Conservation (phyloP, 2,329 filamentous ascomycete species). For the Colletotrichum tropicale region DNA sequence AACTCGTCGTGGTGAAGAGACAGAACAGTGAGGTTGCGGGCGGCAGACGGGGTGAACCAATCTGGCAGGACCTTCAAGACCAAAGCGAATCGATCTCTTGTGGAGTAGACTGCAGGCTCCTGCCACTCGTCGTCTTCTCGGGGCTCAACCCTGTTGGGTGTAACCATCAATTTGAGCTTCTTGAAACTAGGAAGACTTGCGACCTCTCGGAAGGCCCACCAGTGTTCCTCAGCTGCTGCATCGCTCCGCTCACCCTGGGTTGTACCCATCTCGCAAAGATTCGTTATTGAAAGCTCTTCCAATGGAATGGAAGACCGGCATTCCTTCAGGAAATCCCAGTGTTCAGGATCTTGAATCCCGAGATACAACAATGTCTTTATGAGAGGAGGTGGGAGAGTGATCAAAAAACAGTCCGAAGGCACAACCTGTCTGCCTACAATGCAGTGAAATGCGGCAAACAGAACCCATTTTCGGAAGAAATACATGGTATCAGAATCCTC, state of each 20-base stretch:
- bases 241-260: neutral
- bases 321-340: neutral
- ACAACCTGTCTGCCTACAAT: neutral
- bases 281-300: neutral
- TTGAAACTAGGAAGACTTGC: neutral
- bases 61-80: constrained; percentile 24
- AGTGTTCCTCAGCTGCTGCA: neutral
- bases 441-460: neutral
- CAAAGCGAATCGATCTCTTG: neutral
- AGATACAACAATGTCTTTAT: neutral
- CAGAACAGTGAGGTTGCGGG: constrained; percentile 34
- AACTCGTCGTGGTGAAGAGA: constrained; percentile 39
- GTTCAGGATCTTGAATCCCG: neutral
- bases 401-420: neutral
- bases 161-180: neutral
- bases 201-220: neutral
- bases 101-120: neutral
- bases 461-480: neutral
- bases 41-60: constrained; percentile 25
- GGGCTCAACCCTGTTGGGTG: neutral
- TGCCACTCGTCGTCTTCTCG: neutral
- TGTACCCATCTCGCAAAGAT: neutral
- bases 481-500: neutral
- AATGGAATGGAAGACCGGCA: neutral
- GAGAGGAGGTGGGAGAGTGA: neutral